phyloP scores from a whole-genome alignment of 225 moss, liverwort and hornwort species.

The Ulota crispa region DNA sequence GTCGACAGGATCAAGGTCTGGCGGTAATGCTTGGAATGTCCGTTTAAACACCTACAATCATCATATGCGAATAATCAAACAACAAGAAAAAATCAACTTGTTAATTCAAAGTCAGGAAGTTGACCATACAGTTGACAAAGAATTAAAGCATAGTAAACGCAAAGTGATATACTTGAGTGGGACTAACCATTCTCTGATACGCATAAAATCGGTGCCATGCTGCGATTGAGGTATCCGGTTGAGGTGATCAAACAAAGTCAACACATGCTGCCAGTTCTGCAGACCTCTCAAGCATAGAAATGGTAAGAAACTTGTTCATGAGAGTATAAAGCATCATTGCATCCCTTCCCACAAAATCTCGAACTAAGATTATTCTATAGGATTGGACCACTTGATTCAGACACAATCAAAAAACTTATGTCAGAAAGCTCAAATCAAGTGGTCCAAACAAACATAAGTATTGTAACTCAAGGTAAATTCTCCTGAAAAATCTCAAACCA shows the following conservation, averaged over 20 bases:
- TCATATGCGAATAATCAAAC: slow-evolving; percentile 3
- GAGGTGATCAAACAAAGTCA: slow-evolving; percentile 82
- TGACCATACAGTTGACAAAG: neutral
- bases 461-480: too few relatives aligned
- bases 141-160: neutral
- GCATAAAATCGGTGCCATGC: slow-evolving; percentile 96
- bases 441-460: too few relatives aligned
- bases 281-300: slow-evolving; percentile 23
- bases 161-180: neutral
- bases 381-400: too few relatives aligned
- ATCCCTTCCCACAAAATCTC: neutral
- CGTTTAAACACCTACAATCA: slow-evolving; percentile 80
- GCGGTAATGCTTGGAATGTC: slow-evolving; percentile 83
- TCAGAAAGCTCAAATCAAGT: too few relatives aligned
- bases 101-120: slow-evolving; percentile 1
- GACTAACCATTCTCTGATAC: slow-evolving; percentile 88
- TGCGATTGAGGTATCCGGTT: slow-evolving; percentile 84
- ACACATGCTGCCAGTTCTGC: slow-evolving; percentile 96
- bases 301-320: slow-evolving; percentile 18
- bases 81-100: neutral
- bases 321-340: slow-evolving; percentile 9
- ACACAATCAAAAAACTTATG: too few relatives aligned
- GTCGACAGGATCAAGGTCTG: slow-evolving; percentile 83
- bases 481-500: neutral
- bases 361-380: too few relatives aligned